Evolutionary conservation across 495 filamentous ascomycete genomes (phyloP), one percentile per base, ranked within the genome.

Genomic region (Aspergillus bertholletiae): DNA sequence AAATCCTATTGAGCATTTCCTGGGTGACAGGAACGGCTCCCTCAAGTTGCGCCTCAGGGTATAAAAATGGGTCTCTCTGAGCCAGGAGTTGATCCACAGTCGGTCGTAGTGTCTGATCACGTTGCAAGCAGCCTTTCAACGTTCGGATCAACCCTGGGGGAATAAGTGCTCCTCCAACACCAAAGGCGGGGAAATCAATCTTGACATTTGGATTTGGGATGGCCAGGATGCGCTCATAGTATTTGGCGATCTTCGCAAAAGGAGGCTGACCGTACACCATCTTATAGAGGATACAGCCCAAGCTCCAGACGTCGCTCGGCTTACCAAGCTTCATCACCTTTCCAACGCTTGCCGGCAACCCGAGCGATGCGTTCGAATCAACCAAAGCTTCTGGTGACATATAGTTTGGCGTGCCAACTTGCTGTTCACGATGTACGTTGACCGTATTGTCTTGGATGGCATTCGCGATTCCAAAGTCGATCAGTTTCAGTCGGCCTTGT

Each of bases 401-500:
- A 78, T 97, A 98, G 67, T 96, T 98, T 2, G 95, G 91, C 1
- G 94, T 98, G 23, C 94, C 94, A 54, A 97, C 84, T 69, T 96
- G 90, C 17, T 88, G 88, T 61, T 98, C 95, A 52, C 94, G 88
- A 68, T 98, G 93, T 20, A 98, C 92, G 59, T 98, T 98, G 62
- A 97, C 89, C 0, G 94, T 98, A 69, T 96, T 83, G 59, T 97
- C 94, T 63, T 94, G 86, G 63, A 98, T 97, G 22, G 94, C 90
- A 65, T 96, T 96, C 50, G 94, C 93, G 64, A 98, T 98, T 57
- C 94, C 94, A 67, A 98, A 98, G 69, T 96, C 90, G 57, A 96
- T 96, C 43, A 96, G 77, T 66, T 95, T 95, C 28, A 96, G 74
- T 15, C 85, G 80, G 30, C 90, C 90, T 59, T 91, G 82, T 13